A percentile compares a stretch with the other conserved stretches of the same genome.
These are phyloP conservation scores for Claviceps lovelessii DNA, from an alignment of 2,329 filamentous ascomycete species.

Conservation along the genomic window DNA sequence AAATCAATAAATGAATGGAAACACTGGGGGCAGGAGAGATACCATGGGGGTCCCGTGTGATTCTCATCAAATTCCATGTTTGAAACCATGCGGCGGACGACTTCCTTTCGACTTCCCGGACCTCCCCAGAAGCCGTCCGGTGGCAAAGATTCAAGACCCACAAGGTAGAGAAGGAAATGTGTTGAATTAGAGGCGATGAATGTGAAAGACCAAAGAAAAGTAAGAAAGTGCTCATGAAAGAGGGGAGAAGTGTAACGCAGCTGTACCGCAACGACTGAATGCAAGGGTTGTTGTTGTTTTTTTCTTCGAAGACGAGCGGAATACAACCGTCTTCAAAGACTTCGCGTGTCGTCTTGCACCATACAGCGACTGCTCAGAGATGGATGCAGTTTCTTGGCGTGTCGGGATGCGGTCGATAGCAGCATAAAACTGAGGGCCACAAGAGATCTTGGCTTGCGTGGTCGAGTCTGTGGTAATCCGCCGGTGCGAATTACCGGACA, in stretches of 20 bases:
- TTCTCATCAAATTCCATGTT: not conserved
- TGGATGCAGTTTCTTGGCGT: not conserved
- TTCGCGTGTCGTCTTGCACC: conserved; percentile 3
- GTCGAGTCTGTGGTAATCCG: conserved; percentile 5
- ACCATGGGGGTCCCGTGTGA: not conserved
- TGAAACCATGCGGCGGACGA: not conserved
- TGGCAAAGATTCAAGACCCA: conserved; percentile 13
- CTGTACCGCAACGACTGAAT: conserved; percentile 24
- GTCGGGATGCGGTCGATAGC: not conserved
- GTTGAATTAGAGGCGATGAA: conserved; percentile 4
- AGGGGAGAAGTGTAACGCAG: conserved; percentile 13
- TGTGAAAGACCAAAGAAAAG: conserved; percentile 16
- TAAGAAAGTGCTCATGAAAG: conserved; percentile 13
- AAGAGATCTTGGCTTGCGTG: not conserved
- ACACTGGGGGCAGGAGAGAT: not conserved
- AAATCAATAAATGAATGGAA: not conserved
- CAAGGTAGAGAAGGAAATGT: conserved; percentile 8
- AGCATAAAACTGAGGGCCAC: not conserved
- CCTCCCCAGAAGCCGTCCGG: conserved; percentile 24
- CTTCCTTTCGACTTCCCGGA: conserved; percentile 7
- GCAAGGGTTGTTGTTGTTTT: not conserved
- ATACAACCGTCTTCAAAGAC: not conserved
- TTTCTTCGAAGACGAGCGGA: not conserved
- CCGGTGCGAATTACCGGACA: conserved; percentile 20
- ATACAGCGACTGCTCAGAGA: not conserved